Evolutionary conservation across 202 grass and related monocot species (phyloP).

Genomic region (Panicum virgatum): DNA sequence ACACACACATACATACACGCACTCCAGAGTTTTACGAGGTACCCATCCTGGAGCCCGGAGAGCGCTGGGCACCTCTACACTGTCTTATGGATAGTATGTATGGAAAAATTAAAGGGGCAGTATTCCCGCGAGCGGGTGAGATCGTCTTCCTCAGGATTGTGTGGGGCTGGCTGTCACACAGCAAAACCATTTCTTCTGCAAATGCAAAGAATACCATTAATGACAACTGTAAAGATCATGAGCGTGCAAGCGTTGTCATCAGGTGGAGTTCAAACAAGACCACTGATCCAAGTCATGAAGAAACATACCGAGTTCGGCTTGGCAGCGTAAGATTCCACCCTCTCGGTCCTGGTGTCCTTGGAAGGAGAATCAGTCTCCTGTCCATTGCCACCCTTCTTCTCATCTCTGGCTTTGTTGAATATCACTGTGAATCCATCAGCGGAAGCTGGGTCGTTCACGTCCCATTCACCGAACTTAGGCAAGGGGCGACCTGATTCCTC

Average conservation of each 20-base stretch:
- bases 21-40: too few relatives aligned
- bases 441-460: constrained; percentile 83
- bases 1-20: constrained; percentile 53
- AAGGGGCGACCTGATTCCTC: constrained; percentile 80
- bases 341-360: constrained; percentile 62
- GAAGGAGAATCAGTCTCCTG: constrained; percentile 72
- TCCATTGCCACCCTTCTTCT: constrained; percentile 78
- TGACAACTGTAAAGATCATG: not conserved
- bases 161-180: constrained; percentile 79
- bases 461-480: constrained; percentile 93
- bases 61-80: constrained; percentile 51
- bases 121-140: constrained; percentile 25
- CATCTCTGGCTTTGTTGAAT: constrained; percentile 92
- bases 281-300: not conserved
- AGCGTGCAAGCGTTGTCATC: not conserved
- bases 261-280: not conserved
- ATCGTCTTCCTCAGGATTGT: constrained; percentile 55
- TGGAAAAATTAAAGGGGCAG: constrained; percentile 57
- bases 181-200: constrained; percentile 97
- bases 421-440: constrained; percentile 86
- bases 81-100: constrained; percentile 66
- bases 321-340: constrained; percentile 42
- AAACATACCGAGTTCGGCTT: constrained; percentile 61
- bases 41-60: constrained; percentile 24
- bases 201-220: not conserved